Evolutionary conservation across 1,284 basidiomycete species (phyloP).

Genomic region (Ceratobasidium sp.): DNA sequence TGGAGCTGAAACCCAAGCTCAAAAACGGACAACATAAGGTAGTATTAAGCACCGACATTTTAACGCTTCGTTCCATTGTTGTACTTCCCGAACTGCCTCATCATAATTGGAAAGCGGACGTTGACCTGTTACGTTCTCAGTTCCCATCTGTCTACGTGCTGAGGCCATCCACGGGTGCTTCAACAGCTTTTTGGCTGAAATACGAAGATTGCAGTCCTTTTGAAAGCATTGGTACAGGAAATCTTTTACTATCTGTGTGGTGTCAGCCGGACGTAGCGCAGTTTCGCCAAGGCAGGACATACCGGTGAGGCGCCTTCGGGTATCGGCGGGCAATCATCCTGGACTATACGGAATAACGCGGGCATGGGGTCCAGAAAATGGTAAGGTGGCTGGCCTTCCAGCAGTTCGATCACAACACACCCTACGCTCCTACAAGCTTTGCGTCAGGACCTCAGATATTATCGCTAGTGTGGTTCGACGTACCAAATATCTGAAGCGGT

Average conservation of each 20-base stretch:
- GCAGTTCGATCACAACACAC: slow-evolving; percentile 93
- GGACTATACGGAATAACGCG: slow-evolving; percentile 95
- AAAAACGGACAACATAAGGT: slow-evolving; percentile 55
- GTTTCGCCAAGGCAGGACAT: slow-evolving; percentile 40
- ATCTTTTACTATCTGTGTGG: slow-evolving; percentile 83
- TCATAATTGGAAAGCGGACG: slow-evolving; percentile 82
- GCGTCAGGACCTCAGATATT: background rate
- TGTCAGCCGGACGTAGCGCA: background rate
- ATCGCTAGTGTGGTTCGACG: slow-evolving; percentile 41
- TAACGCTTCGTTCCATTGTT: slow-evolving; percentile 97
- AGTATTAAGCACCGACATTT: slow-evolving; percentile 67
- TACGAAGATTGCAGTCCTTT: slow-evolving; percentile 93
- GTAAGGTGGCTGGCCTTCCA: slow-evolving; percentile 96
- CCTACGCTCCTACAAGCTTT: slow-evolving; percentile 77
- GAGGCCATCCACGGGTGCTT: slow-evolving; percentile 96
- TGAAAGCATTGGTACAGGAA: slow-evolving; percentile 98
- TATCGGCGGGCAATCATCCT: slow-evolving; percentile 95
- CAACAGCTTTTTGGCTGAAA: slow-evolving; percentile 91
- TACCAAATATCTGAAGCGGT: slow-evolving; percentile 97
- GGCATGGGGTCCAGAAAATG: slow-evolving; percentile 97
- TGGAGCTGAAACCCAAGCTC: slow-evolving; percentile 44
- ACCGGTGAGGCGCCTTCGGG: slow-evolving; percentile 87
- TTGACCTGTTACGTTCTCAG: slow-evolving; percentile 53
- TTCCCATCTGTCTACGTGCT: slow-evolving; percentile 73
- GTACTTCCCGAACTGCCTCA: slow-evolving; percentile 91